Base-by-base conservation (phyloP, 371 early-diverging fungal species). In the Actinomucor elegans region DNA sequence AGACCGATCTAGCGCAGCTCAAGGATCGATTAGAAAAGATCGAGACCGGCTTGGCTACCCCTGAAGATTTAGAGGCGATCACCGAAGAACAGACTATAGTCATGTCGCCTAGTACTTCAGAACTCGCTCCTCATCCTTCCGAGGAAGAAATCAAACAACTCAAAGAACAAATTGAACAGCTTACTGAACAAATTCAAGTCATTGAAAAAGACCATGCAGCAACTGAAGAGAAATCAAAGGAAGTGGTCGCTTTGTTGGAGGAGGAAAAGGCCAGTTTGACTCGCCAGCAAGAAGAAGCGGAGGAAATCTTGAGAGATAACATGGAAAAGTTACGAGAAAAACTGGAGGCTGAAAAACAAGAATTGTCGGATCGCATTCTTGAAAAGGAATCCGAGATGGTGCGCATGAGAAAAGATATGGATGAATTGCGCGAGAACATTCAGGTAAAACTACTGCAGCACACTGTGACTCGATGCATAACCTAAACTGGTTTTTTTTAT, bases 281-380 rank as follows among this genome's bases (percentile, higher is more conserved):
- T 2, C 48, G 46, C 21, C 41, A 55, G 17, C 60, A 59, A 24
- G 66, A 65, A 35, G 66, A 59, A 26, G 38, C 66, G 3, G 66
- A 65, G 26, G 60, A 59, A 29, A 45, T 38, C 5, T 37, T 65
- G 34, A 47, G 66, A 44, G 60, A 65, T n/a, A 60, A 65, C 33
- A 56, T 60, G 57, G 66, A 65, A 17, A 65, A 56, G 23, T 31
- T 65, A 21, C 38, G 66, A 31, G 66, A 65, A 33, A 65, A 65
- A 15, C 32, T 65, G 8, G 60, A 65, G 29, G 8, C 48, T 29
- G 66, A 65, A 42, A 65, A 65, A 15, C 44, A 60, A 41, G 57
- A 65, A 7, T 41, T 65, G 34, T 23, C 32, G 7, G 44, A 45
- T 10, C 48, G 45, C n/a, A 60, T 65, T 24, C 18, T 34, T 14